A percentile compares a stretch with the other conserved stretches of the same genome.
These are phyloP conservation scores for Trichoderma harzianum DNA, from an alignment of 2,329 filamentous ascomycete species.

Conservation along the genomic window DNA sequence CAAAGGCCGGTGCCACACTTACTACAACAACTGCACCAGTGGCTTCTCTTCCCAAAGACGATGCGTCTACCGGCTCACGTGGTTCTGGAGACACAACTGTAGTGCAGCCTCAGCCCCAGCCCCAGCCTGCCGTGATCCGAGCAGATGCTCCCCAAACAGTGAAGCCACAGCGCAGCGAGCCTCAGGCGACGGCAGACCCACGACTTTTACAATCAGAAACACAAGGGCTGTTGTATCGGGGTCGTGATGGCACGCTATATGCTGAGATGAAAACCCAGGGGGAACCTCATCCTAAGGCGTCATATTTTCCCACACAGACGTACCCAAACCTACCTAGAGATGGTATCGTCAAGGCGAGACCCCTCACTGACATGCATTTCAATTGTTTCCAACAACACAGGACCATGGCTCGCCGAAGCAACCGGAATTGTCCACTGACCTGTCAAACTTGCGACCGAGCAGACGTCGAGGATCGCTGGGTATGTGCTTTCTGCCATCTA, in stretches of 20 bases:
- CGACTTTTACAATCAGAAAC: constrained; percentile 34
- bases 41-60: constrained; percentile 24
- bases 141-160: constrained; percentile 21
- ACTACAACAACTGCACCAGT: background rate
- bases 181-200: constrained; percentile 28
- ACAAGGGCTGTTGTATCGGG: constrained; percentile 35
- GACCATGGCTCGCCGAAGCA: constrained; percentile 47
- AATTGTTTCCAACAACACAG: constrained; percentile 48
- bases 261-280: constrained; percentile 38
- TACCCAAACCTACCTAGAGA: constrained; percentile 30
- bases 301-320: constrained; percentile 37
- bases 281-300: constrained; percentile 35
- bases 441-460: constrained; percentile 51
- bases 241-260: constrained; percentile 40
- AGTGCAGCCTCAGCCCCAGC: constrained; percentile 32
- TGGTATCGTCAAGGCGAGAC: constrained; percentile 40
- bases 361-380: constrained; percentile 44
- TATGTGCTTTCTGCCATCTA: constrained; percentile 49
- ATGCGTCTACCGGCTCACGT: constrained; percentile 21
- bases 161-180: constrained; percentile 19
- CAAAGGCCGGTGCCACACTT: background rate
- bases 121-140: constrained; percentile 25
- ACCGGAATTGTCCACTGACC: constrained; percentile 48
- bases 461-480: constrained; percentile 44
- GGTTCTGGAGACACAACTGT: constrained; percentile 21